Evolutionary conservation across 2,329 filamentous ascomycete species (phyloP), one percentile per base, ranked within the genome.

Genomic region (Monosporascus ibericus): DNA sequence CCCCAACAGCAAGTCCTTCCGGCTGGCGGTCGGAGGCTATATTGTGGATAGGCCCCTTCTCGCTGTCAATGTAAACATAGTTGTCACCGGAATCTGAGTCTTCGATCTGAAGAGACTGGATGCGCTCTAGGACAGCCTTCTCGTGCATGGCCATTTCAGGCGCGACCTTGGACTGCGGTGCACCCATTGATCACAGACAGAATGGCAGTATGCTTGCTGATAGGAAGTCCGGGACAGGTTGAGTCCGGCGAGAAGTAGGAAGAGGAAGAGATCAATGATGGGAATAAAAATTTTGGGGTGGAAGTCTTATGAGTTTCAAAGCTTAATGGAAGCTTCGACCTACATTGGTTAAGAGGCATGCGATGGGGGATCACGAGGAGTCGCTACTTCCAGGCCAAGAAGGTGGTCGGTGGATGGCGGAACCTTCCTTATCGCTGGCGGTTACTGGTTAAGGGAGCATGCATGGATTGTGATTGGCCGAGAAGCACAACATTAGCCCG

Each of bases 31-130:
- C 37, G 25, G 65, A 56, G n/a, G 48, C 46, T 24, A 47, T 50
- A 39, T 58, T 55, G 39, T 40, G 51, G 4, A 34, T 34, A 20
- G 52, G 56, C 61, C 63, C 65, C 57, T 72, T 74, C 63, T 76
- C 73, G 49, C 68, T 68, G 30, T 72, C 70, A n/a, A 84, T 67
- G 54, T 79, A 71, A 30, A 82, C 68, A 52, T 78, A 83, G 48
- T 80, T 78, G 39, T 79, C 75, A 7, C 58, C 54, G 9, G 24
- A 24, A 22, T 48, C 49, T 11, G 39, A 20, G 44, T 78, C 74
- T 37, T 75, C 72, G 37, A 81, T 54, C 50, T 77, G 71, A 47
- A 82, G 68, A 39, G 66, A 66, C 50, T 67, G 68, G 11, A 79
- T 67, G 18, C 72, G 71, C 55, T 76, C 72, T 18, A 75, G 60